These are phyloP conservation scores for Monosporozyma yasuniensis DNA, from an alignment of 805 yeast genomes.

Conservation along the genomic window DNA sequence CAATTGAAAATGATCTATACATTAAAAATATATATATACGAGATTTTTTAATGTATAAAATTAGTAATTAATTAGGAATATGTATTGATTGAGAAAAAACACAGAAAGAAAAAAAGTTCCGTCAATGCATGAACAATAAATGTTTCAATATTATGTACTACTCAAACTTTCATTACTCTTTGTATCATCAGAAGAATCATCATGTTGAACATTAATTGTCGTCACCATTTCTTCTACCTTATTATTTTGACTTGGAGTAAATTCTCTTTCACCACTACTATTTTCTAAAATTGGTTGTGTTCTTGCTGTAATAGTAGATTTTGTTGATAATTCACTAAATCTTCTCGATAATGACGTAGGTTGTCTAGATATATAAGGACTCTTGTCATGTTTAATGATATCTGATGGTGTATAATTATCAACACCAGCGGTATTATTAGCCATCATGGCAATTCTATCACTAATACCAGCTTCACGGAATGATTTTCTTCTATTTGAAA, in stretches of 20 bases:
- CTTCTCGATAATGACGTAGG: not conserved
- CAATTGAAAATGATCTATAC: too few species aligned
- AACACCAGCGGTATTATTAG: slow-evolving; percentile 41
- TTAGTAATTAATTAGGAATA: not conserved
- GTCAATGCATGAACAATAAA: too few species aligned
- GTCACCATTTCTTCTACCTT: not conserved
- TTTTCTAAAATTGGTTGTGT: not conserved
- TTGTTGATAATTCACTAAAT: not conserved
- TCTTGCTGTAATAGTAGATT: not conserved
- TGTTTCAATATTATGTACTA: too few species aligned
- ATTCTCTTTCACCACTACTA: not conserved
- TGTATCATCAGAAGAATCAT: not conserved
- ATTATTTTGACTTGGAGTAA: not conserved
- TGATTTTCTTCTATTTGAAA: not conserved
- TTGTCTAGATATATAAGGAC: not conserved
- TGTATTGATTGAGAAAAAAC: not conserved
- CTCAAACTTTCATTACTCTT: not conserved
- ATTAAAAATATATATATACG: not conserved
- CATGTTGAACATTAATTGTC: not conserved
- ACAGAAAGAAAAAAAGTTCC: too few species aligned
- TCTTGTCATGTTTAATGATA: not conserved
- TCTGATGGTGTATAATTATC: slow-evolving; percentile 17
- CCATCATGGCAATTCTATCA: slow-evolving; percentile 33
- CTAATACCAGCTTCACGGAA: slow-evolving; percentile 35
- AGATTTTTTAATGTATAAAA: not conserved